Conservation (phyloP, 148 eudicot species). For the Rheum nobile region DNA sequence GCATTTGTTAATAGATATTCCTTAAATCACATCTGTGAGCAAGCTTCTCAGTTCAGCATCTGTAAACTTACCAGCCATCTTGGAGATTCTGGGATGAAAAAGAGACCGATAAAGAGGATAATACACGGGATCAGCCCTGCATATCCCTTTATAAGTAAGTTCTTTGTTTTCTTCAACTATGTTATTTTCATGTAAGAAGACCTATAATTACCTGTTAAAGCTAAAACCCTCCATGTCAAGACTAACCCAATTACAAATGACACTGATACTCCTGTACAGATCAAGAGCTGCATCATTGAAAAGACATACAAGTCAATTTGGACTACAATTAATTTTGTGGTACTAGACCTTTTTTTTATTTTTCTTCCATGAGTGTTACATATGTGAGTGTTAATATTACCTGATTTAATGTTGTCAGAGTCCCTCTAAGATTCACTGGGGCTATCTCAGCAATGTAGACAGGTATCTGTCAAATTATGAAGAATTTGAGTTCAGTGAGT, state of each 20-base stretch:
- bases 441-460: constrained; percentile 64
- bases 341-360: too few species aligned
- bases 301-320: not conserved
- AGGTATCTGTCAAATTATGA: constrained; percentile 29
- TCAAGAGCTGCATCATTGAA: constrained; percentile 40
- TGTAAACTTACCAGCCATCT: constrained; percentile 57
- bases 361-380: too few species aligned
- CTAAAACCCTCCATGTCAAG: constrained; percentile 48
- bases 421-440: constrained; percentile 58
- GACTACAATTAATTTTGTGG: too few species aligned
- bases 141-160: constrained; percentile 4
- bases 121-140: constrained; percentile 55
- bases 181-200: too few species aligned
- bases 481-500: not conserved
- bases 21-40: not conserved
- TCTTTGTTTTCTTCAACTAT: not conserved
- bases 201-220: constrained; percentile 33
- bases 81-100: constrained; percentile 63
- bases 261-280: constrained; percentile 42
- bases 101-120: constrained; percentile 41
- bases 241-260: constrained; percentile 48
- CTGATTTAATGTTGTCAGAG: constrained; percentile 50
- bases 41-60: not conserved
- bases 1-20: not conserved
- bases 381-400: too few species aligned